These are phyloP conservation scores for Botryotinia convoluta DNA, from an alignment of 2,329 filamentous ascomycete genomes.

Conservation along the genomic window DNA sequence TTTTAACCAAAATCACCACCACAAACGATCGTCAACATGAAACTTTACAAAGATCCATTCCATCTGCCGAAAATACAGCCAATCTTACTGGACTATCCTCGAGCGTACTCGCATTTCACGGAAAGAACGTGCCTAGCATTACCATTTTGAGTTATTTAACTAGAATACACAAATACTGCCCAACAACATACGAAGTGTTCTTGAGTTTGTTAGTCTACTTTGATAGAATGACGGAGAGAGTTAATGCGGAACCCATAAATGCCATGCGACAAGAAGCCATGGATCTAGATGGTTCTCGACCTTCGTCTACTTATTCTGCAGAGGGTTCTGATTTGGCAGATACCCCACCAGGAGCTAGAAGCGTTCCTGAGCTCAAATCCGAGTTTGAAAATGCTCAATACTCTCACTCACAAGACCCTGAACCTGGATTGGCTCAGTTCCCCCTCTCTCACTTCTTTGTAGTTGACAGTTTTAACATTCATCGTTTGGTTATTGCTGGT, in stretches of 20 bases:
- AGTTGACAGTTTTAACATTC: constrained; percentile 98
- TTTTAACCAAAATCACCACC: constrained; percentile 94
- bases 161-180: constrained; percentile 97
- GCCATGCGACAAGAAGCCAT: constrained; percentile 50
- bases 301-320: constrained; percentile 34
- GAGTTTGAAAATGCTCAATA: constrained; percentile 35
- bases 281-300: constrained; percentile 32
- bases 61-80: constrained; percentile 52
- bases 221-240: constrained; percentile 95
- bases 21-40: constrained; percentile 96
- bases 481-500: constrained; percentile 91
- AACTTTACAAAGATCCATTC: constrained; percentile 74
- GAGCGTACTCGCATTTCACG: constrained; percentile 89
- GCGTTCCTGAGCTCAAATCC: constrained; percentile 31
- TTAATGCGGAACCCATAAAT: constrained; percentile 77
- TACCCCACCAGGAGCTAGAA: constrained; percentile 31
- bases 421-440: constrained; percentile 28
- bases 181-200: constrained; percentile 97
- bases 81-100: constrained; percentile 62
- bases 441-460: constrained; percentile 74
- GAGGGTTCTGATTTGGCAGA: constrained; percentile 38
- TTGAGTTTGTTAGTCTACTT: constrained; percentile 94
- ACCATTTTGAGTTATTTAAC: constrained; percentile 94
- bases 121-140: constrained; percentile 96
- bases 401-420: constrained; percentile 30